These are phyloP conservation scores for Botrytis elliptica DNA, from an alignment of 2,329 filamentous ascomycete species.

Conservation along the genomic window DNA sequence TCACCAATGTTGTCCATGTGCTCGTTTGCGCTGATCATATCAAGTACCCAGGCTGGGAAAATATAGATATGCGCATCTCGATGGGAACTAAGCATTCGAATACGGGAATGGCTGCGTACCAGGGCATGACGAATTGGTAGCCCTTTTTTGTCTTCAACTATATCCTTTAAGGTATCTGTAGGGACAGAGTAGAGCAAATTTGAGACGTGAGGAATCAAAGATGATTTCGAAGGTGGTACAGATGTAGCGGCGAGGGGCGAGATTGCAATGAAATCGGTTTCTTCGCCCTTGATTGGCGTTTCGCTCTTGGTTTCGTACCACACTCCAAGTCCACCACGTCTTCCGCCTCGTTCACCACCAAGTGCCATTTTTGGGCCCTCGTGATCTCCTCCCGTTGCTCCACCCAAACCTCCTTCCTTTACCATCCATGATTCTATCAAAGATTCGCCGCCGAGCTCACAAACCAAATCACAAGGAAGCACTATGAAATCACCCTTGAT, in stretches of 20 bases:
- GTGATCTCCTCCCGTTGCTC: conserved; percentile 52
- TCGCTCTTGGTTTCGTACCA: conserved; percentile 87
- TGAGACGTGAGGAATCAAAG: conserved; percentile 66
- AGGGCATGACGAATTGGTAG: conserved; percentile 75
- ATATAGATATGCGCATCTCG: conserved; percentile 94
- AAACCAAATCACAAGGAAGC: conserved; percentile 89
- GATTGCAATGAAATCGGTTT: conserved; percentile 88
- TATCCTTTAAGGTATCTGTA: conserved; percentile 83
- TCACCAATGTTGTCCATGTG: conserved; percentile 85
- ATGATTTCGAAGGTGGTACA: conserved; percentile 60
- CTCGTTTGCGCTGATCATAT: conserved; percentile 77
- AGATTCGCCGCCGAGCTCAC: conserved; percentile 79
- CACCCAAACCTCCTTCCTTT: conserved; percentile 68
- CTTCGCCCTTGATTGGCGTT: conserved; percentile 79
- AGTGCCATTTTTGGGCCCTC: conserved; percentile 48
- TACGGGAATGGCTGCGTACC: conserved; percentile 68
- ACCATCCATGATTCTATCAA: conserved; percentile 92
- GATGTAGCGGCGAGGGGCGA: conserved; percentile 61
- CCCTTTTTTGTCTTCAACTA: conserved; percentile 70
- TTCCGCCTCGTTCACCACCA: conserved; percentile 55
- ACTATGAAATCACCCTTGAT: conserved; percentile 86
- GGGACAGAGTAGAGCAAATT: conserved; percentile 83
- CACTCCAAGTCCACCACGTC: conserved; percentile 79
- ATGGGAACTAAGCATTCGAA: conserved; percentile 79
- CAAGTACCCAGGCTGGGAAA: conserved; percentile 86